Evolutionary conservation across 352 stramenopile species (phyloP).

Genomic region (Globisporangium ultimum): DNA sequence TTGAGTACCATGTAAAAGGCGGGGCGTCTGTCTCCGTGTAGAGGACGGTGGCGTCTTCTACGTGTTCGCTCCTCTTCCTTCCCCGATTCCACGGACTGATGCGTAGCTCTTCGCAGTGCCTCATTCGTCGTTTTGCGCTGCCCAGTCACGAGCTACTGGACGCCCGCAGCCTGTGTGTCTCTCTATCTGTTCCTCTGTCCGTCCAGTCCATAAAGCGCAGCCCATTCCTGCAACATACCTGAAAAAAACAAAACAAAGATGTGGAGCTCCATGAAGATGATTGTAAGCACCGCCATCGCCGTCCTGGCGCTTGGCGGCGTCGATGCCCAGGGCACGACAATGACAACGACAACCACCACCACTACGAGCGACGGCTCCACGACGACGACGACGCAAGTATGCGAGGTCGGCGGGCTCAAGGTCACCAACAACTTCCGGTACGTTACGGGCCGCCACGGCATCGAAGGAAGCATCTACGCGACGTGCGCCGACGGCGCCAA

Average conservation of each 20-base stretch:
- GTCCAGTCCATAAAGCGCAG: not conserved
- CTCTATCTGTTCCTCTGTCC: slow-evolving; percentile 2
- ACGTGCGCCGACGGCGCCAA: slow-evolving; percentile 21
- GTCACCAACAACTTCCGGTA: slow-evolving; percentile 21
- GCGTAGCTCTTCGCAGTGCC: no score
- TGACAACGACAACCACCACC: slow-evolving; percentile 12
- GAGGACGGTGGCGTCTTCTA: not conserved
- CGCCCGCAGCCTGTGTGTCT: not conserved
- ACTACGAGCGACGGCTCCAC: not conserved
- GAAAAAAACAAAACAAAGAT: slow-evolving; percentile 1
- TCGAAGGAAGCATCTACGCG: slow-evolving; percentile 42
- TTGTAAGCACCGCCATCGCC: not conserved
- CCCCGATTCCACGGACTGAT: no score
- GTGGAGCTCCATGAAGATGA: slow-evolving; percentile 14
- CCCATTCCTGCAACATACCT: no score
- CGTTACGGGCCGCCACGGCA: slow-evolving; percentile 28
- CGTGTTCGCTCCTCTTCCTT: no score
- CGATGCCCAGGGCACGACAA: slow-evolving; percentile 5
- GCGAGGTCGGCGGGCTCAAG: slow-evolving; percentile 15
- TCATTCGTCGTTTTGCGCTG: slow-evolving; percentile 18
- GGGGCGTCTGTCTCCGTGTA: not conserved
- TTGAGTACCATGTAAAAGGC: not conserved
- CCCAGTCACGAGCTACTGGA: slow-evolving; percentile 3
- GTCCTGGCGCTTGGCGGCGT: slow-evolving; percentile 3
- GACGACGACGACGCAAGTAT: slow-evolving; percentile 7